Base-by-base conservation (phyloP, 176 grass and related monocot genomes). In the Rhipidocladum racemiflorum region DNA sequence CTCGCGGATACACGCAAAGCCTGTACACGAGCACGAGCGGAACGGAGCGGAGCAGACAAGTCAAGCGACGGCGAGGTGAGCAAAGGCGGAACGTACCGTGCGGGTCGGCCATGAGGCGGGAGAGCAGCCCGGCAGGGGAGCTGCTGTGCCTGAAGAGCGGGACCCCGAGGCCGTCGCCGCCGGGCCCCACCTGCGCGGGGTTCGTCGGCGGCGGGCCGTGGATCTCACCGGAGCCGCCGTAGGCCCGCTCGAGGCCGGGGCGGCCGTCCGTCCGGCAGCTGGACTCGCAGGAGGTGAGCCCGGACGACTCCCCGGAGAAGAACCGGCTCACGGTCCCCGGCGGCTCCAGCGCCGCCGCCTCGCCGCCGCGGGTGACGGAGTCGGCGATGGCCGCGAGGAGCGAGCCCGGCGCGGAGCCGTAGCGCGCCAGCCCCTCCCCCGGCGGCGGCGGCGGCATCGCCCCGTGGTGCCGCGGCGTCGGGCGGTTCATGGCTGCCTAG, bases 41-140 rank as follows among this genome's bases (percentile, higher is more conserved):
- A 34, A 34, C 32, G 32, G 38, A 38, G 35, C 35, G 35, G 4
- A 42, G 39, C 8, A 42, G 40, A 46, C 13, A 46, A 46, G 44
- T 15, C 44, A 28, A 1, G 3, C 24, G 48, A 28, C 17, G 78
- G 12, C 16, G 51, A 59, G 17, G 1, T 0, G 14, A 24, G 24
- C 3, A 8, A 8, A 35, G 39, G 15, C 0, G 13, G 6, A 46
- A 16, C 0, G 78, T 77, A 97, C 94, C 94, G 78, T 92, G 88
- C 20, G 71, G 67, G 88, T 97, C 95, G 24, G 85, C 79, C 61
- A 90, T 62, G 86, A 98, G 90, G 77, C 91, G 92, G 78, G 90
- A 87, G 75, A 98, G 85, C 59, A 95, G 53, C 15, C 88, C 86
- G 40, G 95, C 90, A 29, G 95, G 95, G 74, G 92, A 98, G 92